A percentile compares a stretch with the other conserved stretches of the same genome.
Evolutionary conservation across 106 monocot genomes (phyloP).

Genomic region (Dioscorea alata): DNA sequence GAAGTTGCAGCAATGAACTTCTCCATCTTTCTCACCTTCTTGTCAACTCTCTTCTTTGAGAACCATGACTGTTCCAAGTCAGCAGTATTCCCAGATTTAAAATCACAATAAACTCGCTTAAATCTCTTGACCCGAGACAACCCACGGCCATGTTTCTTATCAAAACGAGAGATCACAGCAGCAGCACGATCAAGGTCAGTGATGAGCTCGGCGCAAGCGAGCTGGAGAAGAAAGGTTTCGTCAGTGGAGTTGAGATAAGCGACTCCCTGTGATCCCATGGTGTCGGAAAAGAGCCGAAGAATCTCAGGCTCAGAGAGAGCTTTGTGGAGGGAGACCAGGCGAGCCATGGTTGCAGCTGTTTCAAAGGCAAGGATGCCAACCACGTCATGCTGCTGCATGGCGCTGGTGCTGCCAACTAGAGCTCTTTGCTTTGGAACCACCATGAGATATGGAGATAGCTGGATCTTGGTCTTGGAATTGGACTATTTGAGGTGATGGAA

Average conservation of each 20-base stretch:
- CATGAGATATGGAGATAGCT: neutral
- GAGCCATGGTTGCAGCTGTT: constrained; percentile 55
- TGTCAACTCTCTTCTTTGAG: constrained; percentile 16
- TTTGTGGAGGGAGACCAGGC: constrained; percentile 56
- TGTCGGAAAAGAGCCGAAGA: constrained; percentile 27
- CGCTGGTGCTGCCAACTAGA: neutral
- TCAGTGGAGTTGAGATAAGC: constrained; percentile 70
- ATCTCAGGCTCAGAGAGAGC: constrained; percentile 49
- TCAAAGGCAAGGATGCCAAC: constrained; percentile 77
- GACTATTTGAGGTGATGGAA: too few species aligned
- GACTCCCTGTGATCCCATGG: constrained; percentile 67
- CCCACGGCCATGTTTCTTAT: constrained; percentile 15
- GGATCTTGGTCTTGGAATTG: too few species aligned
- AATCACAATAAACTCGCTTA: constrained; percentile 40
- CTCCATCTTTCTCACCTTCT: constrained; percentile 61
- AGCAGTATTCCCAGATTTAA: constrained; percentile 31
- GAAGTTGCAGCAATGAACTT: constrained; percentile 19
- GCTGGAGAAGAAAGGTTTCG: constrained; percentile 48
- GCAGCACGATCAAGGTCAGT: constrained; percentile 56
- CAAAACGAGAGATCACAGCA: constrained; percentile 38
- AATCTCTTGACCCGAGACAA: constrained; percentile 18
- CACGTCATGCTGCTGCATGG: neutral
- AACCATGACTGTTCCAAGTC: constrained; percentile 11
- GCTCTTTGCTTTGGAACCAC: neutral
- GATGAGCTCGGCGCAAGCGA: constrained; percentile 63